Evolutionary conservation across 176 grass and related monocot species (phyloP), one percentile per base, ranked within the genome.

Genomic region (Carex pumila): DNA sequence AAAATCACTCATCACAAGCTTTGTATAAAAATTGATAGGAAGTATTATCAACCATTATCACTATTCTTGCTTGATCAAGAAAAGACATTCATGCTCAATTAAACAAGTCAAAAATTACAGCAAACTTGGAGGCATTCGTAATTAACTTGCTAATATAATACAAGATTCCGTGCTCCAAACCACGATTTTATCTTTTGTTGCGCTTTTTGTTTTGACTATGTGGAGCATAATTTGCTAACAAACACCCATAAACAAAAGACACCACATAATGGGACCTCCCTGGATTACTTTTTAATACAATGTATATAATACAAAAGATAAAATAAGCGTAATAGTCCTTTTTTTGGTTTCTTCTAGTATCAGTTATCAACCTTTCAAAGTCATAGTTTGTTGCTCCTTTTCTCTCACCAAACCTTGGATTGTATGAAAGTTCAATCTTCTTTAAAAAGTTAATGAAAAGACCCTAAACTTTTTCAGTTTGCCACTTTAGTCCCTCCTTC

Each of bases 151-250:
- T 47, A 83, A 83, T 62, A 83, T 47, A 83, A 83, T 62, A 83
- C 59, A 41, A 61, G 78, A 66, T 82, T 82, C 57, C 79, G 21
- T 81, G 18, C 32, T 65, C 62, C 80, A 31, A 66, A 82, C 47
- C 19, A 65, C 6, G 25, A 81, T 5, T 62, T 12, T 45, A 81
- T 61, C 21, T 17, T 54, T 75, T 14, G 12, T n/a, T 63, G 39
- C 36, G 15, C 22, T 10, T 80, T 79, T 81, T 81, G 19, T 32
- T 45, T 61, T 61, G 78, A 82, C 22, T 54, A 32, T 43, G 41
- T 83, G 61, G 80, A 52, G 32, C 19, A 64, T 82, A 47, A 82
- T 67, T 82, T 82, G 61, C 80, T 82, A 82, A 82, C 80, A 17
- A 66, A 82, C 80, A 66, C 34, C 32, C 37, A 82, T 49, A 49